phyloP scores from a whole-genome alignment of 345 rosid genomes.

The Euphorbia pulcherrima region DNA sequence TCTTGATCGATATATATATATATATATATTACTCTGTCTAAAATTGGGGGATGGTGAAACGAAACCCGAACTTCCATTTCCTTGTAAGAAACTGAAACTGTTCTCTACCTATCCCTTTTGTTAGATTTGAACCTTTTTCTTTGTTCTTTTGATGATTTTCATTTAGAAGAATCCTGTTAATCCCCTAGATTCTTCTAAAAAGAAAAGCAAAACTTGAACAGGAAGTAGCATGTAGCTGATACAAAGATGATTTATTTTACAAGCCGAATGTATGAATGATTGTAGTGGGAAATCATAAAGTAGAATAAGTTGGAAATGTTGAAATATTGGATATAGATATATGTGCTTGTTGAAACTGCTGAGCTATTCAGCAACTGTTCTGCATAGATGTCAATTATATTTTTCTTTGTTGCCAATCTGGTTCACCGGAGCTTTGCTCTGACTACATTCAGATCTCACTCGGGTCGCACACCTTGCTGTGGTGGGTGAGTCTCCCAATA shows the following conservation, averaged over 20 bases:
- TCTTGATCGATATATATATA: slow-evolving; percentile 14
- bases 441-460: too few species aligned
- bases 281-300: slow-evolving; percentile 7
- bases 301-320: background rate
- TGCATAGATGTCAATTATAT: too few species aligned
- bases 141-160: background rate
- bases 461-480: too few species aligned
- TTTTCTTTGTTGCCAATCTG: too few species aligned
- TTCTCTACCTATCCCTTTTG: slow-evolving; percentile 15
- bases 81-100: slow-evolving; percentile 9
- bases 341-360: too few species aligned
- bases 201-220: background rate
- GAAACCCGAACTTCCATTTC: slow-evolving; percentile 7
- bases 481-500: too few species aligned
- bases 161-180: slow-evolving; percentile 19
- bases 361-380: too few species aligned
- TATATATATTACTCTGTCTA: background rate
- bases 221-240: slow-evolving; percentile 14
- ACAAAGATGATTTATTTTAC: slow-evolving; percentile 16
- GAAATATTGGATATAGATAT: too few species aligned
- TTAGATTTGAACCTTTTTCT: background rate
- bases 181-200: background rate
- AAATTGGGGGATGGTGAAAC: slow-evolving; percentile 13
- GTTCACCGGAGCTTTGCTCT: too few species aligned
- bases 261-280: background rate